These are phyloP conservation scores for Emergomyces orientalis DNA, from an alignment of 2,329 filamentous ascomycete genomes.

Conservation along the genomic window DNA sequence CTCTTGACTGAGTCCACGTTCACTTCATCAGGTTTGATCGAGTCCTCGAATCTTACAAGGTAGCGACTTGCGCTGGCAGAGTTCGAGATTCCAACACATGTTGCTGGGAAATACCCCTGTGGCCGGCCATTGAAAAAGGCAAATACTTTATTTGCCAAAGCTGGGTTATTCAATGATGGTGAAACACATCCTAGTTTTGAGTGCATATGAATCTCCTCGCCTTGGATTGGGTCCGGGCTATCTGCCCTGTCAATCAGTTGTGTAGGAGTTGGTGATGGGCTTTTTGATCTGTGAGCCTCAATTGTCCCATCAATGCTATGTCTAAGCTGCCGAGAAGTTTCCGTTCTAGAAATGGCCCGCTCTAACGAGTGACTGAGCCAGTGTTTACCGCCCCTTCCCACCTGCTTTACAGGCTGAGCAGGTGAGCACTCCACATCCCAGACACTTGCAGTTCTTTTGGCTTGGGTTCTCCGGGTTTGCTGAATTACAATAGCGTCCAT, in stretches of 20 bases:
- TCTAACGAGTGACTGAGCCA: constrained; percentile 1
- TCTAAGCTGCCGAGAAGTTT: background rate
- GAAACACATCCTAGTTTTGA: background rate
- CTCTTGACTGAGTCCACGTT: constrained; percentile 33
- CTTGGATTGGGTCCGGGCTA: constrained; percentile 4
- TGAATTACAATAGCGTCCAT: background rate
- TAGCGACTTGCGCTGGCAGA: constrained; percentile 34
- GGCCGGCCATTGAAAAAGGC: constrained; percentile 49
- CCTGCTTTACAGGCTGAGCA: background rate
- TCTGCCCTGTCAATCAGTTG: constrained; percentile 1
- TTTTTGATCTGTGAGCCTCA: constrained; percentile 2
- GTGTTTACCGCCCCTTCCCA: background rate
- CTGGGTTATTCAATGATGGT: background rate
- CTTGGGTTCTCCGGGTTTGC: background rate
- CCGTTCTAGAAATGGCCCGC: background rate
- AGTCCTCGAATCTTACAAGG: constrained; percentile 38
- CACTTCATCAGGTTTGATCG: constrained; percentile 32
- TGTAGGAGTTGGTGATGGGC: constrained; percentile 9
- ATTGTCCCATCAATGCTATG: constrained; percentile 2
- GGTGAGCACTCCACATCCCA: constrained; percentile 9
- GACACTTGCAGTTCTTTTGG: background rate
- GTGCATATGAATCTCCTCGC: background rate
- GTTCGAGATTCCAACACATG: constrained; percentile 43
- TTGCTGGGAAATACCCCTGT: constrained; percentile 51
- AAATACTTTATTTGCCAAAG: constrained; percentile 47